Evolutionary conservation across 2,329 filamentous ascomycete species (phyloP), one percentile per base, ranked within the genome.

Genomic region (Diplodia intermedia): DNA sequence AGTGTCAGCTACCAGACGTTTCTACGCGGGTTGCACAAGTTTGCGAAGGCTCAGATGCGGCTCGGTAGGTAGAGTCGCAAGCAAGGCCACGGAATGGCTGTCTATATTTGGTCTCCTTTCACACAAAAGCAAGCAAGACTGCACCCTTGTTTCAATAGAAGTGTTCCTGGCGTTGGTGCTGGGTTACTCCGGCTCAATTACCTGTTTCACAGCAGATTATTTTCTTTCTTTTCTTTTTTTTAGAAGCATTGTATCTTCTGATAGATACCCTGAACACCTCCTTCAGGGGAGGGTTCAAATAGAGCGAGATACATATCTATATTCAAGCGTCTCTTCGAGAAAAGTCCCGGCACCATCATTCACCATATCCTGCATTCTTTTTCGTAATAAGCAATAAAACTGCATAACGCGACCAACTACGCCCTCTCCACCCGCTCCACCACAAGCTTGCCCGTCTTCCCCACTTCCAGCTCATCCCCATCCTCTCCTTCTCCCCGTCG

Each of bases 1-100:
- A 89, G 89, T 1, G 94, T 99, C 20, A 93, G 93, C 54, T 99
- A 99, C 79, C 94, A 97, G 76, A 91, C 97, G 36, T 99, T 98
- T 79, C 83, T 98, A 71, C 86, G 90, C 71, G 94, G 90, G 0
- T 81, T 99, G 73, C 90, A 92, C 78, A 92, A 90, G 74, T 99
- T 88, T 80, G 91, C 93, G 11, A 90, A 89, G 72, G 94, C 94
- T 3, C 91, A 97, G 79, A 96, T 98, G 86, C 88, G 94, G 68
- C 88, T 94, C 74, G 94, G 94, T 33, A 81, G 85, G 74, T 89
- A 63, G 36, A 20, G 4, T 20, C 9, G 8, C 43, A 54, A 14
- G 31, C 2, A 60, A 18, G 9, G 15, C 7, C 18, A 43, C 20
- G 12, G 23, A 61, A 33, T 26, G 9, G n/a, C 8, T 47, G 40